Base-by-base conservation (phyloP, 192 early-diverging fungal species). In the Phlyctochytrium arcticum region DNA sequence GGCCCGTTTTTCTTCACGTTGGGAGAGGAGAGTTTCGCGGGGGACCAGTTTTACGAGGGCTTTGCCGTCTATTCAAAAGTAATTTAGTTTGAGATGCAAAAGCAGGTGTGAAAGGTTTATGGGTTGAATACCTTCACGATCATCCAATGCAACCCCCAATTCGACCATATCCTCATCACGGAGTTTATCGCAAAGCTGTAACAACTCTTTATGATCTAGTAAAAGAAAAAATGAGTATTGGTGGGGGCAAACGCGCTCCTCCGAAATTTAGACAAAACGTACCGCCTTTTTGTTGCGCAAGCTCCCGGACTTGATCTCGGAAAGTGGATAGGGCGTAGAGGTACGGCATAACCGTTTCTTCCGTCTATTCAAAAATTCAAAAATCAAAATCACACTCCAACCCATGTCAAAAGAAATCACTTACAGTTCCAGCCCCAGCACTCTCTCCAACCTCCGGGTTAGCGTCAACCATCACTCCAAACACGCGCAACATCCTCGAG, bases 31-130 rank as follows among this genome's bases (percentile, higher is more conserved):
- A 5, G 60, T 64, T 33, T 75, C 78, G 33, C 55, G 84, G 60
- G 90, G 88, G 10, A 91, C 88, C 59, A 97, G 76, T 74, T 96
- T 98, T 71, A 96, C 88, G 62, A 97, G 78, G 1, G 96, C 94
- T 56, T 83, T 88, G 29, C 94, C 94, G 71, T 92, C 93, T 69
- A 34, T 51, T 34, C 19, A n/a, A 10, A 48, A 49, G 19, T 8
- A 57, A 5, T 5, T 12, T 42, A 23, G 19, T 4, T 3, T 27
- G 6, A 9, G 6, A 17, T 21, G 6, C 70, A 30, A n/a, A 17
- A 6, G 9, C 12, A 26, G n/a, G 27, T 23, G 36, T 55, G 57
- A 67, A 32, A 7, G 33, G 34, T 35, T 9, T 7, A 10, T n/a
- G 21, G 36, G 36, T 19, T 48, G 24, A 17, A 12, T 34, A 72